Evolutionary conservation across 495 filamentous ascomycete species (phyloP).

Genomic region (Xanthoparmelia taractica): DNA sequence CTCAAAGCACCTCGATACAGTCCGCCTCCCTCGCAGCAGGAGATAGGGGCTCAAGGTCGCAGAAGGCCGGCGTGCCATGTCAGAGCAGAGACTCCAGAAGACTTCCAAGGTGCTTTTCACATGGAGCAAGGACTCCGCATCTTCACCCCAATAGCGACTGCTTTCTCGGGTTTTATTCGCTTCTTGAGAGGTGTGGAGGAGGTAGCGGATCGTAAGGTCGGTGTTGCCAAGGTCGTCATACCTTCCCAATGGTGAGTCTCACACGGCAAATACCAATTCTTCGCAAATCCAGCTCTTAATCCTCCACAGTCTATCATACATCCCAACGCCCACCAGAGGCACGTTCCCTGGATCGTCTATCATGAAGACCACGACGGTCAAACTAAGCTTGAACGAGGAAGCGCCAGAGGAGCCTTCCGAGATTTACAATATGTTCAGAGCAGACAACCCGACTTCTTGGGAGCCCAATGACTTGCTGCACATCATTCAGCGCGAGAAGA

Average conservation of each 20-base stretch:
- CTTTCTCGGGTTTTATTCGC: background rate
- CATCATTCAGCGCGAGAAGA: background rate
- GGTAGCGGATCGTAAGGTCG: background rate
- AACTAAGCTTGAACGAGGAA: background rate
- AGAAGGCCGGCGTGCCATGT: background rate
- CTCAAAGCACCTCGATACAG: background rate
- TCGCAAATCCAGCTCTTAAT: background rate
- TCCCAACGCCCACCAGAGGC: background rate
- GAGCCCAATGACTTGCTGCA: background rate
- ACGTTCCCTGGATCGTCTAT: background rate
- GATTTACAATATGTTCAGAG: background rate
- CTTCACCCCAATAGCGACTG: background rate
- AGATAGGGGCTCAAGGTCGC: background rate
- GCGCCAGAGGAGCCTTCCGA: background rate
- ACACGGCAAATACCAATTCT: background rate
- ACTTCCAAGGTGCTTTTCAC: background rate
- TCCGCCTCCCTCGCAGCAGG: background rate
- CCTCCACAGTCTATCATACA: background rate
- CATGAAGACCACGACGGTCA: background rate
- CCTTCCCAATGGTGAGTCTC: background rate
- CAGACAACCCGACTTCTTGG: background rate
- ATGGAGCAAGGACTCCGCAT: background rate
- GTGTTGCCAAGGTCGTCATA: slow-evolving; percentile 2
- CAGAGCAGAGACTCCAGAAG: background rate
- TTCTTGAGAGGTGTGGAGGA: slow-evolving; percentile 6